A percentile compares a stretch with the other conserved stretches of the same genome.
Conservation (phyloP, 1,139 yeast species). For the Suhomyces wounanorum region DNA sequence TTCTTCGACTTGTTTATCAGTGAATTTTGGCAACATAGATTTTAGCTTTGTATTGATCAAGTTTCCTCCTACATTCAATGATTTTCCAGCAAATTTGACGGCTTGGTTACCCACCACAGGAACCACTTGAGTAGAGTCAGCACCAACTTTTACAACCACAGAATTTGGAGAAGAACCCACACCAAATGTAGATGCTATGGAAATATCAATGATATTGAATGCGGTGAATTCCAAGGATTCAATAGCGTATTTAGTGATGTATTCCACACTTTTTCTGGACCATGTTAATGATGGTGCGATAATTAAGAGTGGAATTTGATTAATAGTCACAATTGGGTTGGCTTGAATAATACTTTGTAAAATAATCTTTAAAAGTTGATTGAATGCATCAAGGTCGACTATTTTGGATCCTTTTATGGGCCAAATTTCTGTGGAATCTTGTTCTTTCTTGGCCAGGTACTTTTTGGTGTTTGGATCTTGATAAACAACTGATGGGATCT, state of each 20-base stretch:
- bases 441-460: constrained; percentile 36
- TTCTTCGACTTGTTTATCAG: constrained; percentile 62
- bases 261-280: constrained; percentile 69
- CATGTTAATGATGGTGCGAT: constrained; percentile 67
- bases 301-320: constrained; percentile 51
- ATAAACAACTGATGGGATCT: constrained; percentile 76
- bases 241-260: constrained; percentile 71
- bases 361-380: constrained; percentile 62
- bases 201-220: constrained; percentile 65
- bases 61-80: constrained; percentile 61
- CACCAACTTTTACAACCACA: constrained; percentile 80
- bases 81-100: constrained; percentile 54
- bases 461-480: constrained; percentile 46
- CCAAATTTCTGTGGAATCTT: constrained; percentile 43
- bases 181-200: constrained; percentile 76
- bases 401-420: constrained; percentile 71
- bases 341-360: constrained; percentile 57
- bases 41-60: constrained; percentile 57
- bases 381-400: constrained; percentile 67
- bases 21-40: constrained; percentile 59
- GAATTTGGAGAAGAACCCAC: constrained; percentile 64
- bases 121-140: constrained; percentile 69
- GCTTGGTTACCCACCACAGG: constrained; percentile 76
- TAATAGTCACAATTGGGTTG: constrained; percentile 52
- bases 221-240: constrained; percentile 76